Evolutionary conservation across 768 basidiomycete species (phyloP).

Genomic region (Mycena vitilis): DNA sequence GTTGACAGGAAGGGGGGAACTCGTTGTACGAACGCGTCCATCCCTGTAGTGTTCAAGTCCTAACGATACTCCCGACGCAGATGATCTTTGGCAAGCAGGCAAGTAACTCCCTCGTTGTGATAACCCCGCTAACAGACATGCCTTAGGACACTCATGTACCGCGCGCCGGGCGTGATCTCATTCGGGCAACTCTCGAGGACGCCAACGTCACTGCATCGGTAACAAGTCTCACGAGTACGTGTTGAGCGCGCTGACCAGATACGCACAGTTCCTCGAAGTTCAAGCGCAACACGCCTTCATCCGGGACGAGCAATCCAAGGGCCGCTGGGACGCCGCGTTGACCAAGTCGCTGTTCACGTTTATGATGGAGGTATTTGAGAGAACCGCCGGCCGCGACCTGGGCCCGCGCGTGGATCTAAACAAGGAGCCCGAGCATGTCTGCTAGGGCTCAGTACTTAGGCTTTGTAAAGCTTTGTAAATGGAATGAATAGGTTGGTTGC

Average conservation of each 20-base stretch:
- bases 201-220: conserved; percentile 79
- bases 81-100: conserved; percentile 98
- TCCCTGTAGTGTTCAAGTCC: background rate
- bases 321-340: conserved; percentile 95
- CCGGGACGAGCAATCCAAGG: conserved; percentile 91
- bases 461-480: no score
- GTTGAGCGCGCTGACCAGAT: conserved; percentile 11
- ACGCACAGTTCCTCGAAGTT: conserved; percentile 86
- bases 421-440: conserved; percentile 82
- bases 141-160: conserved; percentile 92
- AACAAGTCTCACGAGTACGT: conserved; percentile 42
- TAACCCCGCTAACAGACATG: background rate
- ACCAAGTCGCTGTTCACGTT: conserved; percentile 82
- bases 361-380: conserved; percentile 95
- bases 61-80: conserved; percentile 47
- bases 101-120: conserved; percentile 6
- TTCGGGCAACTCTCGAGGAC: conserved; percentile 86
- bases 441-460: conserved; percentile 54
- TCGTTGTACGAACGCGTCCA: conserved; percentile 68
- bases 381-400: conserved; percentile 87
- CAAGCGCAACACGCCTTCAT: conserved; percentile 98
- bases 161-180: conserved; percentile 85
- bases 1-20: conserved; percentile 81
- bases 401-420: conserved; percentile 67
- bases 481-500: no score